A percentile compares a stretch with the other conserved stretches of the same genome.
Conservation (phyloP, 2,329 filamentous ascomycete genomes). For the Fusarium fracticaudum region DNA sequence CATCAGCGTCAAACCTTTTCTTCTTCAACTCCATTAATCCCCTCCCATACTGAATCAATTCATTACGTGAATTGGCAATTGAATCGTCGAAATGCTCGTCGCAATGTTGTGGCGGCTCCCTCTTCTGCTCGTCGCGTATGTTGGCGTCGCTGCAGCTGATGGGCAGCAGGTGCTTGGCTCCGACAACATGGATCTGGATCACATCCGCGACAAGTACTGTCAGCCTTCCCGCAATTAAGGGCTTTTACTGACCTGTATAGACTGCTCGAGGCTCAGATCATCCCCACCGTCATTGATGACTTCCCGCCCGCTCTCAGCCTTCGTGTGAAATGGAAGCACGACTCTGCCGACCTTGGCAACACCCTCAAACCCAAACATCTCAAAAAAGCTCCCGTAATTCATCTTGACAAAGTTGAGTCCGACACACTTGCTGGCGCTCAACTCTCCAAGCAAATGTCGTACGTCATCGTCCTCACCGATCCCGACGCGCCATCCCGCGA, state of each 20-base stretch:
- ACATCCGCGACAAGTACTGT: slow-evolving; percentile 14
- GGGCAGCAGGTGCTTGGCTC: neutral
- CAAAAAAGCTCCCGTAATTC: neutral
- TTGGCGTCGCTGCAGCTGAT: neutral
- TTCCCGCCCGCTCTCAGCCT: slow-evolving; percentile 26
- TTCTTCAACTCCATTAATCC: neutral
- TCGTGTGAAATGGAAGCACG: slow-evolving; percentile 21
- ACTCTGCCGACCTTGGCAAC: slow-evolving; percentile 29
- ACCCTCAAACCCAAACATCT: slow-evolving; percentile 14
- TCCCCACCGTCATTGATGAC: slow-evolving; percentile 33
- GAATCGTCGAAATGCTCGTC: neutral
- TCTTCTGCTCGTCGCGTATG: neutral
- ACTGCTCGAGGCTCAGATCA: slow-evolving; percentile 20
- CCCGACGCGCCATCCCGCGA: slow-evolving; percentile 36
- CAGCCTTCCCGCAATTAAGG: too few relatives aligned
- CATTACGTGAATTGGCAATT: accelerated
- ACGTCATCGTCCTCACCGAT: slow-evolving; percentile 29
- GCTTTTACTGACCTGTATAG: neutral
- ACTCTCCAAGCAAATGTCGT: neutral
- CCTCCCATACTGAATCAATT: accelerated
- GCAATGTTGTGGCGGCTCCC: neutral
- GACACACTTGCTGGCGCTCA: neutral
- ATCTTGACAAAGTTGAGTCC: neutral
- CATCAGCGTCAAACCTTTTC: neutral
- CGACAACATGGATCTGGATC: neutral